Evolutionary conservation across 106 monocot species (phyloP), one percentile per base, ranked within the genome.

Genomic region (Phalaenopsis equestris): DNA sequence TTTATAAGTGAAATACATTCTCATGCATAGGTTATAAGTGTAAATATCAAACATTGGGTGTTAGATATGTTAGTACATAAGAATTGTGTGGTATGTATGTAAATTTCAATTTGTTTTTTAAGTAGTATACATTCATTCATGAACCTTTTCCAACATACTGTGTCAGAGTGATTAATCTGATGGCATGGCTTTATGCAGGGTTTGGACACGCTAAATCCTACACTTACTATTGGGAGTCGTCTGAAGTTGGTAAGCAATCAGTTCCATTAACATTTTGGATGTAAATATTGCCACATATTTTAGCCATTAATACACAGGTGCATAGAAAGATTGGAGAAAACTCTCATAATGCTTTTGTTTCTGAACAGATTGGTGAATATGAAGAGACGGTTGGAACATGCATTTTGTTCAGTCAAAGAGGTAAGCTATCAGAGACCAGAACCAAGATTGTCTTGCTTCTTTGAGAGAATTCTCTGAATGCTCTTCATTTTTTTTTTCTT

Each of bases 341-440:
- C 1, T 57, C 3, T 57, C 57, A 30, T 17, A 4, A 57, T 48
- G 12, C 18, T 1, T 57, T 57, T 18, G 57, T 15, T 57, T 14
- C 30, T 68, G 37, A 47, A 70, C 86, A 92, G 90, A 79, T 92
- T 55, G 92, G 92, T 24, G 90, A 92, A 43, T 92, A 90, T 67
- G 81, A 88, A 83, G 92, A 90, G 37, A 90, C 90, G 30, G 43
- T 92, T 24, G 92, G 90, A 3, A 90, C 90, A 46, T 90, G 90
- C 79, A 87, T 82, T 76, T 10, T 92, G 10, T 92, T 92, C 64
- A 84, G 87, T 18, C 88, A 92, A 86, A 79, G 17, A 70, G 82
- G 86, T 92, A 84, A 84, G 61, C 61, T 61, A 52, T 52, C 15
- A 52, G 12, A 52, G 3, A 52, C 52, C 52, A 15, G 3, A 52